Percentiles rank a stretch among this genome's conserved stretches.
These are phyloP conservation scores for Knufia fluminis DNA, from an alignment of 2,329 filamentous ascomycete species.

Conservation along the genomic window DNA sequence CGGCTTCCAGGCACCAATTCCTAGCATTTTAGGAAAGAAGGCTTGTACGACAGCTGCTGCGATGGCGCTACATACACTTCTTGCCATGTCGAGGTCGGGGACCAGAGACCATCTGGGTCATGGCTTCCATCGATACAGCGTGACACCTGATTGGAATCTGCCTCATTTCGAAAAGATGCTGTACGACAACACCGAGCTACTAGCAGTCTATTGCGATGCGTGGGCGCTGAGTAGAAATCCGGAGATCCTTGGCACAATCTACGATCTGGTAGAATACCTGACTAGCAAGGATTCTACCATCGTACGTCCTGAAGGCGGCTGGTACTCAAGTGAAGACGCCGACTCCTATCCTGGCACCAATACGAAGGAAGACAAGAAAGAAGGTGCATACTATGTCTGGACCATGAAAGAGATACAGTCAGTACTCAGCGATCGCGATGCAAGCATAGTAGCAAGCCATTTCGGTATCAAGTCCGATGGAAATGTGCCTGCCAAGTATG, in stretches of 20 bases:
- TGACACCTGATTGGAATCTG: slow-evolving; percentile 84
- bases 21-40: slow-evolving; percentile 75
- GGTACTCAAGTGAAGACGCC: slow-evolving; percentile 82
- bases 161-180: slow-evolving; percentile 98
- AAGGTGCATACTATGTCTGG: slow-evolving; percentile 94
- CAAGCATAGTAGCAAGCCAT: slow-evolving; percentile 67
- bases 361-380: slow-evolving; percentile 66
- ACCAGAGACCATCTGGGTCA: slow-evolving; percentile 68
- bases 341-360: slow-evolving; percentile 64
- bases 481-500: slow-evolving; percentile 72
- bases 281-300: slow-evolving; percentile 54
- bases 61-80: slow-evolving; percentile 74
- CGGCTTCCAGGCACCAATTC: slow-evolving; percentile 58
- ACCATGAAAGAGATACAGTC: slow-evolving; percentile 76
- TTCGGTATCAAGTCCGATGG: slow-evolving; percentile 78
- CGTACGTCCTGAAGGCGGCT: slow-evolving; percentile 59
- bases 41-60: slow-evolving; percentile 64
- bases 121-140: slow-evolving; percentile 76
- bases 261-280: slow-evolving; percentile 81
- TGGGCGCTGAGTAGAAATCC: slow-evolving; percentile 61
- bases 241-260: slow-evolving; percentile 67
- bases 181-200: slow-evolving; percentile 79
- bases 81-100: slow-evolving; percentile 64
- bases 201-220: slow-evolving; percentile 76
- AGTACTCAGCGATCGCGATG: slow-evolving; percentile 59